Base-by-base conservation (phyloP, 2,329 filamentous ascomycete genomes). In the Zymoseptoria tritici region DNA sequence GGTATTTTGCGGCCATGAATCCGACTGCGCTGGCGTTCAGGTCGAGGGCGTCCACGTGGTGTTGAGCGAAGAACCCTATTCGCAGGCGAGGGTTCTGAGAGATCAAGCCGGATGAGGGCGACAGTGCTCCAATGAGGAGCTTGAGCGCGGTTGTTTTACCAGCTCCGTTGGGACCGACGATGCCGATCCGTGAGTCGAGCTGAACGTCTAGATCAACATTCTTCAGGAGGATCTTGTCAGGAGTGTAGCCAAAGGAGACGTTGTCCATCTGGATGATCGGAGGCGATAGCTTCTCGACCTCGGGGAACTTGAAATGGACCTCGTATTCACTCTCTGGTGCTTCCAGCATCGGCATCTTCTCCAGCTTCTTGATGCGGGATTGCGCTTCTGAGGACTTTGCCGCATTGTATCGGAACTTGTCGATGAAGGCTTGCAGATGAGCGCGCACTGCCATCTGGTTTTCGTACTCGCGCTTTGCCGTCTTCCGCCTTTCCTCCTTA, bases 361-460 rank as follows among this genome's bases (percentile, higher is more conserved):
- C 95, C 63, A 99, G 81, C 75, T 99, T 99, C 83, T 99, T 99
- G 83, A 99, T 97, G 71, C 94, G 87, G 0, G 93, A 97, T 73
- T 99, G 94, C 1, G 94, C 94, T 80, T 99, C 94, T 8, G 93
- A 96, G 0, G 94, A 97, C 76, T 99, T 99, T 71, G 93, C 94
- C 26, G 94, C 94, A 73, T 99, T 99, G 83, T 99, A 99, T 57
- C 94, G 86, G 83, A 99, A 99, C 78, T 99, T 99, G 83, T 99
- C 94, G 78, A 99, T 99, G 77, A 99, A 99, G 26, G 90, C 87
- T 79, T 99, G 94, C 64, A 99, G 78, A 80, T 99, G 94, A 31
- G 91, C 91, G 68, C 94, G 85, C 76, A 93, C 86, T 0, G 83
- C 91, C 91, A 97, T 96, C 73, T 99, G 94, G 77, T 95, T 97